These are phyloP conservation scores for Fistulinella cinereoalba DNA, from an alignment of 1,284 basidiomycete species.

Conservation along the genomic window DNA sequence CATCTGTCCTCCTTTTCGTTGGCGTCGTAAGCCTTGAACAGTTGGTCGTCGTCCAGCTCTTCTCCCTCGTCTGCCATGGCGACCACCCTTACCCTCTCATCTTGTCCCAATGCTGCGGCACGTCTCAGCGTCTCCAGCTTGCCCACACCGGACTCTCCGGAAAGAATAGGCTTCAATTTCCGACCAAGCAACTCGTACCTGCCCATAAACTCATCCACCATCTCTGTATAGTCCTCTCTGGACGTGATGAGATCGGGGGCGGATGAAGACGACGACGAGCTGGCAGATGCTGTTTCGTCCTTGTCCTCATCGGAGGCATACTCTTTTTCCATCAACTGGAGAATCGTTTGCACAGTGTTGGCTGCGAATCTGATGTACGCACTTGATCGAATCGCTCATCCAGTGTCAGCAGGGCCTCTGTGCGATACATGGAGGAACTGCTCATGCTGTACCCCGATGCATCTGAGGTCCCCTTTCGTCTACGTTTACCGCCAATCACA, in stretches of 20 bases:
- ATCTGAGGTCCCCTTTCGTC: constrained; percentile 74
- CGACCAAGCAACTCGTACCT: constrained; percentile 93
- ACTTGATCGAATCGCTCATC: constrained; percentile 96
- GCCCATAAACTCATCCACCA: constrained; percentile 93
- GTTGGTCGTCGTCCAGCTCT: constrained; percentile 49
- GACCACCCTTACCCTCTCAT: constrained; percentile 44
- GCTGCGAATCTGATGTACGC: constrained; percentile 18
- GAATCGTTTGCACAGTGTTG: background rate
- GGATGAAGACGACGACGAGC: constrained; percentile 54
- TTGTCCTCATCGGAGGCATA: constrained; percentile 66
- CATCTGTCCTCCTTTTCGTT: constrained; percentile 73
- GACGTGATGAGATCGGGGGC: constrained; percentile 75
- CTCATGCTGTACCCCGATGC: constrained; percentile 96
- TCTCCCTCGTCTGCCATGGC: constrained; percentile 35
- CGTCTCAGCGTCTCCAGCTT: constrained; percentile 79
- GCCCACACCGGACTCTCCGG: constrained; percentile 66
- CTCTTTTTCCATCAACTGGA: constrained; percentile 66
- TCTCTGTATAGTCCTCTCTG: constrained; percentile 84
- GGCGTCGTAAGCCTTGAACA: constrained; percentile 48
- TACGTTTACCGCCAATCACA: constrained; percentile 76
- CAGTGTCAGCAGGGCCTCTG: constrained; percentile 81
- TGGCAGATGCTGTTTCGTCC: constrained; percentile 33
- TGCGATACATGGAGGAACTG: constrained; percentile 93
- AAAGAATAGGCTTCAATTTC: constrained; percentile 75
- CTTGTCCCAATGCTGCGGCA: constrained; percentile 76